These are phyloP conservation scores for Boletus subparvulus DNA, from an alignment of 768 basidiomycete genomes.

Conservation along the genomic window DNA sequence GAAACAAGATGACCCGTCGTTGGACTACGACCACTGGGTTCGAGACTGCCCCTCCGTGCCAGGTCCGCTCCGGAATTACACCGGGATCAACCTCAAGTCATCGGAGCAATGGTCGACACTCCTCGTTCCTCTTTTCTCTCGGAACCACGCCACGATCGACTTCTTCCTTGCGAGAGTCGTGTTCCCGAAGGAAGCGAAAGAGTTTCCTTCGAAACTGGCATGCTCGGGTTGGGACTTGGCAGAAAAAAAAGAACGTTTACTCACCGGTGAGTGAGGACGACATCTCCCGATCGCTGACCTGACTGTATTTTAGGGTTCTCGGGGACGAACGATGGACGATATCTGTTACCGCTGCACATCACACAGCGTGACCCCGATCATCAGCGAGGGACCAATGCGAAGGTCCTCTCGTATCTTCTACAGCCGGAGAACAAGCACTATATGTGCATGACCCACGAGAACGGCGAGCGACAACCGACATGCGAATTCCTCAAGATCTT, in stretches of 20 bases:
- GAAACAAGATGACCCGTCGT: constrained; percentile 40
- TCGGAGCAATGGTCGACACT: constrained; percentile 25
- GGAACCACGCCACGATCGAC: constrained; percentile 41
- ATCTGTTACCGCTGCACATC: constrained; percentile 19
- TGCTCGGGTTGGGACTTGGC: constrained; percentile 57
- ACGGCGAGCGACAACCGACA: constrained; percentile 11
- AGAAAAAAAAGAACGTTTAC: background rate
- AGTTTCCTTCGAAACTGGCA: constrained; percentile 31
- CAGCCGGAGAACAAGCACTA: constrained; percentile 19
- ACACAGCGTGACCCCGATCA: constrained; percentile 22
- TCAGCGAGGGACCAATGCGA: too few relatives aligned
- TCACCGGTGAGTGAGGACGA: constrained; percentile 8
- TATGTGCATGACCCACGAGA: constrained; percentile 12
- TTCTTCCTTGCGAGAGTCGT: constrained; percentile 49
- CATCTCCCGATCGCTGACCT: too few relatives aligned
- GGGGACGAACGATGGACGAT: constrained; percentile 53
- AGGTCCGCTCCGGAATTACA: constrained; percentile 28
- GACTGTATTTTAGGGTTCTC: constrained; percentile 36
- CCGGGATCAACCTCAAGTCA: constrained; percentile 45
- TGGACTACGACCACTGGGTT: constrained; percentile 45
- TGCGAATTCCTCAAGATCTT: constrained; percentile 31
- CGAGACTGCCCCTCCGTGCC: constrained; percentile 27
- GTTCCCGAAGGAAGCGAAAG: constrained; percentile 45
- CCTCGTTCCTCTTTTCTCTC: constrained; percentile 37
- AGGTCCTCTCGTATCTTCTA: too few relatives aligned